Percentiles rank a stretch among this genome's conserved stretches.
Conservation (phyloP, 345 rosid species). For the Limnanthes douglasii region DNA sequence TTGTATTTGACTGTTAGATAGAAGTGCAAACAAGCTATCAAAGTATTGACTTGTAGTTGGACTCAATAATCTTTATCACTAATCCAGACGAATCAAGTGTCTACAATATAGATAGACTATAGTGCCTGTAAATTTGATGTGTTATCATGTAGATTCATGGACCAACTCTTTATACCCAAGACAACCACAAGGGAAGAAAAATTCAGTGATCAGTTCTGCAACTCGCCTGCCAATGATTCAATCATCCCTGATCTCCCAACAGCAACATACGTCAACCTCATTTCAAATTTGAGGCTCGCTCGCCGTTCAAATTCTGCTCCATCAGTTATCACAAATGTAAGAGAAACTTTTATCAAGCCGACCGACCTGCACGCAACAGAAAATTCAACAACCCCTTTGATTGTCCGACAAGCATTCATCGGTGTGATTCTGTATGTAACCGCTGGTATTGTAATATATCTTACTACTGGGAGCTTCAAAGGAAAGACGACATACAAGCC, state of each 20-base stretch:
- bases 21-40: neutral
- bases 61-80: neutral
- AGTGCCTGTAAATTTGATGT: neutral
- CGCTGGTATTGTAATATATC: slow-evolving; percentile 16
- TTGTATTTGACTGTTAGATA: slow-evolving; percentile 2
- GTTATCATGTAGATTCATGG: slow-evolving; percentile 14
- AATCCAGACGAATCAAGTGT: neutral
- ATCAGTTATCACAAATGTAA: slow-evolving; percentile 23
- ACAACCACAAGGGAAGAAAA: slow-evolving; percentile 8
- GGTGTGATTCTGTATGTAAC: slow-evolving; percentile 28
- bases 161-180: slow-evolving; percentile 22
- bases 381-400: slow-evolving; percentile 21
- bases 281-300: slow-evolving; percentile 25
- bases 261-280: slow-evolving; percentile 21
- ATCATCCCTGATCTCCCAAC: slow-evolving; percentile 21
- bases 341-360: slow-evolving; percentile 10
- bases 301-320: slow-evolving; percentile 48
- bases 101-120: neutral
- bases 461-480: slow-evolving; percentile 21
- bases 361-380: slow-evolving; percentile 10
- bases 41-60: neutral
- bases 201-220: slow-evolving; percentile 2
- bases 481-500: slow-evolving; percentile 25
- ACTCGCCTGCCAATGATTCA: slow-evolving; percentile 19
- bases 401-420: slow-evolving; percentile 39